phyloP scores from a whole-genome alignment of 106 monocot species.

The Alisma plantagoaquatica region DNA sequence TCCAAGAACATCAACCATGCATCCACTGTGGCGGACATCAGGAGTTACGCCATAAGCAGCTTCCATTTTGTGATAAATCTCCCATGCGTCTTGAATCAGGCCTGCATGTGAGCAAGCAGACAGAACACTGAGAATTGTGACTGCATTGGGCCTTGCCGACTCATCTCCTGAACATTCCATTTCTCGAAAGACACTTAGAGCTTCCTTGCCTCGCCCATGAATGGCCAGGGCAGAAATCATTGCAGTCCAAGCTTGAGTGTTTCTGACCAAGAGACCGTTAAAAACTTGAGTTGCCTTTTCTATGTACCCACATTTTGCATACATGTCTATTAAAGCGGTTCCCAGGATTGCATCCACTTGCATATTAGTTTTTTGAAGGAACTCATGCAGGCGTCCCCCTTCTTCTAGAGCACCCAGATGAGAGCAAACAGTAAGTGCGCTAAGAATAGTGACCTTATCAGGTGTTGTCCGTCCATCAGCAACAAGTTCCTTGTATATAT shows the following conservation, averaged over 20 bases:
- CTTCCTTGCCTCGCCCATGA: constrained; percentile 16
- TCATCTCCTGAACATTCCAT: constrained; percentile 3
- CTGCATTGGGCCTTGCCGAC: constrained; percentile 14
- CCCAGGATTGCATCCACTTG: constrained; percentile 13
- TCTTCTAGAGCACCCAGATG: constrained; percentile 2
- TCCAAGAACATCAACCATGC: constrained; percentile 27
- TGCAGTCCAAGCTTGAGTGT: constrained; percentile 16
- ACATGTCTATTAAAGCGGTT: constrained; percentile 32
- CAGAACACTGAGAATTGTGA: constrained; percentile 23
- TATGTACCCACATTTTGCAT: constrained; percentile 23
- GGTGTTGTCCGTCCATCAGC: not conserved
- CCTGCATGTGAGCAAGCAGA: constrained; percentile 26
- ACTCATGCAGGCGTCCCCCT: constrained; percentile 4
- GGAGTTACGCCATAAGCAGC: not conserved
- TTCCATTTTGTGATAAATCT: constrained; percentile 10
- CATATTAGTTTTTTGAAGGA: constrained; percentile 2
- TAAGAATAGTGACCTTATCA: constrained; percentile 12
- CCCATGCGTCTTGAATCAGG: constrained; percentile 18
- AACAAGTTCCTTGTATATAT: constrained; percentile 4
- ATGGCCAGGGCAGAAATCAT: constrained; percentile 24
- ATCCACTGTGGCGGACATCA: constrained; percentile 8
- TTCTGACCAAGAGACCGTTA: constrained; percentile 14
- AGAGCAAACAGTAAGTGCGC: constrained; percentile 3
- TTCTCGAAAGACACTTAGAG: constrained; percentile 12
- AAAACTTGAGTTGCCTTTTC: constrained; percentile 22